Evolutionary conservation across 2,329 filamentous ascomycete species (phyloP), one percentile per base, ranked within the genome.

Genomic region (Botryotinia narcissicola): DNA sequence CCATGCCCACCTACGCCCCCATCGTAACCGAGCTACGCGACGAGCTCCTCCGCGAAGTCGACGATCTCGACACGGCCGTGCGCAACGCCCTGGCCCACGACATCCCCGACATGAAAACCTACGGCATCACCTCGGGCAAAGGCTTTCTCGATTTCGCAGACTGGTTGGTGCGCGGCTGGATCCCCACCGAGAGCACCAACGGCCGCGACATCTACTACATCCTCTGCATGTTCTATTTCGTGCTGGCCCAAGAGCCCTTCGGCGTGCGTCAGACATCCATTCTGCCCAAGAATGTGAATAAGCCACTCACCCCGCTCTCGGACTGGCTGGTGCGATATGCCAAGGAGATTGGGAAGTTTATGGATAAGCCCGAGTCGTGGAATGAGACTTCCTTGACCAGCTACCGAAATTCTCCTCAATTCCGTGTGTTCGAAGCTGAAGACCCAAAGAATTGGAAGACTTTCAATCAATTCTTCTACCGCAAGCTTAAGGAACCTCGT

Each of bases 401-500:
- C 0, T 84, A 83, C 75, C 74, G 78, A 37, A 74, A 80, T 0
- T 80, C 80, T 0, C 80, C 79, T 1, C 66, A 72, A 6, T 84
- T 82, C 75, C 77, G 79, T 48, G 78, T 80, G 35, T 66, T 81
- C 1, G 80, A 83, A 60, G 81, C 80, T 35, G 60, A 79, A 6
- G 76, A 78, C 32, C 83, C 83, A 14, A 79, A 78, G 7, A 82
- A 80, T 4, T 83, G 79, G 73, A 75, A 75, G 16, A 81, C 81
- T 32, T 85, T 84, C 79, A 84, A 85, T 73, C 77, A 84, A 20
- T 82, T 84, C 75, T 85, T 84, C 74, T 76, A 81, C 35, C 82
- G 83, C 16, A 75, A 77, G 42, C 77, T 83, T 54, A 84, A 83
- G 75, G 81, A 80, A 12, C 69, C 76, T 44, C 78, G 82, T 20